Evolutionary conservation across 306 rosid genomes (phyloP).

Genomic region (Glycine soja): DNA sequence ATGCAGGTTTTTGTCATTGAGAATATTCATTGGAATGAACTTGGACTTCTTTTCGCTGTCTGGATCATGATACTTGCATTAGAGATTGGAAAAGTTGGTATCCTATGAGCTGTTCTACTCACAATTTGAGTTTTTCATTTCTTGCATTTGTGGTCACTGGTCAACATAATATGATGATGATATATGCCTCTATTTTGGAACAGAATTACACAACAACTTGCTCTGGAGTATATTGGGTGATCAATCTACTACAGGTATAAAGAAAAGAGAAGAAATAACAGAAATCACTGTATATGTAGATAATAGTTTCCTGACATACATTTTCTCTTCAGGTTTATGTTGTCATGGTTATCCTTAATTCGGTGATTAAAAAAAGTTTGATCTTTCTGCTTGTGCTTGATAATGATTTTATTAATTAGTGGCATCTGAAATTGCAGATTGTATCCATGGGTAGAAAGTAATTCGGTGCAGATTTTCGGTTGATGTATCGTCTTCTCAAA

Average conservation of each 20-base stretch:
- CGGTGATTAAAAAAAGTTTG: conserved; percentile 24
- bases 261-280: neutral
- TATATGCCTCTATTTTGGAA: conserved; percentile 11
- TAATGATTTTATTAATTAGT: conserved; percentile 42
- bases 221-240: conserved; percentile 59
- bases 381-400: conserved; percentile 35
- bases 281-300: neutral
- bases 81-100: conserved; percentile 48
- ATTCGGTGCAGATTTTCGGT: conserved; percentile 95
- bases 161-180: neutral
- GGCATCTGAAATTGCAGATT: conserved; percentile 66
- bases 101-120: neutral
- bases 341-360: conserved; percentile 77
- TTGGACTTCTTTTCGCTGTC: conserved; percentile 58
- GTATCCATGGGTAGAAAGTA: conserved; percentile 90
- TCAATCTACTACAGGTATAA: conserved; percentile 63
- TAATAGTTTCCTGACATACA: conserved; percentile 37
- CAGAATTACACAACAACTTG: conserved; percentile 65
- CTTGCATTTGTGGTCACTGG: neutral
- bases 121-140: conserved; percentile 9
- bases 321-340: conserved; percentile 78
- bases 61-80: conserved; percentile 57
- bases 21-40: conserved; percentile 67
- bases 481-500: conserved; percentile 94
- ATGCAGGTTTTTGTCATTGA: conserved; percentile 55